Percentiles rank a stretch among this genome's conserved stretches.
Evolutionary conservation across 1,284 basidiomycete species (phyloP).

Genomic region (Porodaedalea pini): DNA sequence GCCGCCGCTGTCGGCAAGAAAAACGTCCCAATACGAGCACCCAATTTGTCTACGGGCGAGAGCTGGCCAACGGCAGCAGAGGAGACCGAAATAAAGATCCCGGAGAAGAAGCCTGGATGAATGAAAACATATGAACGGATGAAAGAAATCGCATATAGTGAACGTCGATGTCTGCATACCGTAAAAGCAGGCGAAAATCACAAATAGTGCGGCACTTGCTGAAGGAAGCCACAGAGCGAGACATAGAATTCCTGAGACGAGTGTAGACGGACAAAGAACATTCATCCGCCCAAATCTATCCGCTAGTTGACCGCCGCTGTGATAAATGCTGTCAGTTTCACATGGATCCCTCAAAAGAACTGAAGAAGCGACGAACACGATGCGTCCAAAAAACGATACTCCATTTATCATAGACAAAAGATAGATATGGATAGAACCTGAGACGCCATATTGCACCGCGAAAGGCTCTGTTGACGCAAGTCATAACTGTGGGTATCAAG

Average conservation of each 20-base stretch:
- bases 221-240: slow-evolving; percentile 8
- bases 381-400: slow-evolving; percentile 4
- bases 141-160: background rate
- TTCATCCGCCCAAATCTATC: slow-evolving; percentile 6
- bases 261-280: background rate
- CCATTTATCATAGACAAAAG: slow-evolving; percentile 11
- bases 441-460: background rate
- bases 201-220: background rate
- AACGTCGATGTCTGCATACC: background rate
- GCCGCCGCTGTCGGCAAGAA: slow-evolving; percentile 4
- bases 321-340: background rate
- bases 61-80: slow-evolving; percentile 7
- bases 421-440: background rate
- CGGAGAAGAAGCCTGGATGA: slow-evolving; percentile 7
- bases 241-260: slow-evolving; percentile 5
- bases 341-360: background rate
- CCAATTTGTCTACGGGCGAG: slow-evolving; percentile 8
- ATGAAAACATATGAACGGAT: background rate
- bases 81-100: slow-evolving; percentile 3
- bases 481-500: background rate
- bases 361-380: background rate
- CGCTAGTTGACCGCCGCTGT: slow-evolving; percentile 1
- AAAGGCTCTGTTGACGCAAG: background rate
- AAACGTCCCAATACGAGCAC: slow-evolving; percentile 11
- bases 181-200: slow-evolving; percentile 3